Percentiles rank a stretch among this genome's conserved stretches.
These are phyloP conservation scores for Paramecium octaurelia DNA, from an alignment of 73 alveolate species.

Conservation along the genomic window DNA sequence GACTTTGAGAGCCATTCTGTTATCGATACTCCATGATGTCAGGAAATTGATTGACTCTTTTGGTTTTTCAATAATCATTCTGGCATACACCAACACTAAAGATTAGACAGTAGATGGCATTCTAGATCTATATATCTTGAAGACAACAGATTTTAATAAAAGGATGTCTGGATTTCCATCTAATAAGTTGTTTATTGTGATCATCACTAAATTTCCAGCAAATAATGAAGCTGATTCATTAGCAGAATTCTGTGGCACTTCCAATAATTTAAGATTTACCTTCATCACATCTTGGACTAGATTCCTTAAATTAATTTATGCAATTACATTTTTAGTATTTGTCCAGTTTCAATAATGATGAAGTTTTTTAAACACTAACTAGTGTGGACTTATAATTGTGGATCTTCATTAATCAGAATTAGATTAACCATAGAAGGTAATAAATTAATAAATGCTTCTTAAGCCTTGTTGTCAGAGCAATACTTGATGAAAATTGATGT, in stretches of 20 bases:
- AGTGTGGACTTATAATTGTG: conserved; percentile 39
- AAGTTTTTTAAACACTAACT: conserved; percentile 49
- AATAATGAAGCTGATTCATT: conserved; percentile 47
- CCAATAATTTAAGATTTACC: conserved; percentile 43
- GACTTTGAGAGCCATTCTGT: conserved; percentile 89
- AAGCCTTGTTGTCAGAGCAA: conserved; percentile 43
- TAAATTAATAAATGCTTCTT: conserved; percentile 46
- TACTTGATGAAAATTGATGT: conserved; percentile 46
- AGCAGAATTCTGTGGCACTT: conserved; percentile 50
- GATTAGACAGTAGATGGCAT: conserved; percentile 95
- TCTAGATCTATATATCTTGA: conserved; percentile 91
- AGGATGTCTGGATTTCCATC: conserved; percentile 55
- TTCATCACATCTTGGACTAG: conserved; percentile 46
- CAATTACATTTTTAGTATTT: conserved; percentile 38
- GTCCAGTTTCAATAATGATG: conserved; percentile 25
- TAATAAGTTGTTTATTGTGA: conserved; percentile 29
- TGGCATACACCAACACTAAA: conserved; percentile 88
- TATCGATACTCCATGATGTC: conserved; percentile 84
- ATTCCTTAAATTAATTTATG: not conserved
- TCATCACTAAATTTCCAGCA: conserved; percentile 56
- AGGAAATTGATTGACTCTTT: conserved; percentile 89
- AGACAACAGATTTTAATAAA: conserved; percentile 46
- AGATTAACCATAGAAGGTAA: conserved; percentile 53
- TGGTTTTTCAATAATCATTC: conserved; percentile 90
- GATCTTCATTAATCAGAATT: conserved; percentile 48